Evolutionary conservation across 176 grass and related monocot species (phyloP), one percentile per base, ranked within the genome.

Genomic region (Bothriochloa decipiens): DNA sequence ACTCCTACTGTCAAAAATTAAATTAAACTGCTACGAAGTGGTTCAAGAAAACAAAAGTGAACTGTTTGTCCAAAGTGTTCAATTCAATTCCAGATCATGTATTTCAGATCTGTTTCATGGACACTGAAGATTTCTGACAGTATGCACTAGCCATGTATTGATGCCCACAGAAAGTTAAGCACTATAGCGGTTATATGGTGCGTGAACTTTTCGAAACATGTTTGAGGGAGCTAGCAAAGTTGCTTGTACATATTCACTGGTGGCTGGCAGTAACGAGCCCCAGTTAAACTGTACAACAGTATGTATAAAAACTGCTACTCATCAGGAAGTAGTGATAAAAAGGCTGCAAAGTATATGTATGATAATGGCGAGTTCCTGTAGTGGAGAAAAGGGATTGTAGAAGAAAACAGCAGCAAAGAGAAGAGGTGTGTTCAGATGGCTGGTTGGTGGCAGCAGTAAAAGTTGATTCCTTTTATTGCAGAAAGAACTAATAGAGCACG

Each of bases 261-360:
- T 27, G 58, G 22, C 68, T 22, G 10, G 20, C 46, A 61, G 57
- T 46, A 79, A 78, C 65, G 50, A 64, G 28, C 5, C 55, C 55
- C 83, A 72, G 78, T 72, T 65, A 22, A 77, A 55, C 43, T 36
- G 64, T 90, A 55, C 13, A 86, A 50, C 3, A 62, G 18, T 68
- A 65, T 65, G 27, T 26, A 62, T 12, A 87, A 75, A 84, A 43
- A 22, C 20, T 76, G 71, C 40, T 76, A 72, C 13, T 73, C 15
- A 32, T 60, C 11, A 67, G 70, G 43, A 85, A 25, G 11, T 37
- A 58, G 36, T 36, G 27, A 65, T 65, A 65, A 12, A 78, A 73
- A 78, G 16, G 45, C 43, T 78, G 57, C 3, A 73, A 65, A 67
- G 74, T 55, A 82, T 58, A 25, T 29, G 3, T 16, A 90, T 60